These are phyloP conservation scores for Morella rubra DNA, from an alignment of 306 rosid species.

Conservation along the genomic window DNA sequence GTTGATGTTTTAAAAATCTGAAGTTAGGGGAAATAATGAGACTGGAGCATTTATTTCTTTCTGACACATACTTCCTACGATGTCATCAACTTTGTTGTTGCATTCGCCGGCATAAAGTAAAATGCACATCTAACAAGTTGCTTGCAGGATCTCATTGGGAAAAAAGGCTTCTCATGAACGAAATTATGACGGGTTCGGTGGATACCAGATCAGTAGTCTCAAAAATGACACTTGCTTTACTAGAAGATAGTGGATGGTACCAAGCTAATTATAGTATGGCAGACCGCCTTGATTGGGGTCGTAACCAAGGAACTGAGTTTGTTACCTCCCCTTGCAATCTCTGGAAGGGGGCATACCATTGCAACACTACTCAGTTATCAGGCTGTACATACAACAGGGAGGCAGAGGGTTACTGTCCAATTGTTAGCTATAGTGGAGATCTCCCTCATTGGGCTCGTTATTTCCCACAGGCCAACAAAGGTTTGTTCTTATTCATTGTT, in stretches of 20 bases:
- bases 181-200: slow-evolving; percentile 98
- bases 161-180: slow-evolving; percentile 96
- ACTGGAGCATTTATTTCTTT: neutral
- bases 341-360: slow-evolving; percentile 97
- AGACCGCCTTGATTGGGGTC: slow-evolving; percentile 97
- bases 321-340: slow-evolving; percentile 83
- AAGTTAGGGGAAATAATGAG: neutral
- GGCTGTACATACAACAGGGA: slow-evolving; percentile 98
- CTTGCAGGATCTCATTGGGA: slow-evolving; percentile 96
- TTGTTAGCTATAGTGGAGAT: slow-evolving; percentile 79
- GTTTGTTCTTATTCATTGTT: slow-evolving; percentile 35
- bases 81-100: slow-evolving; percentile 3
- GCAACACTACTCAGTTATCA: slow-evolving; percentile 88
- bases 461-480: slow-evolving; percentile 90
- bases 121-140: slow-evolving; percentile 10
- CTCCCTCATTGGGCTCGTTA: slow-evolving; percentile 97
- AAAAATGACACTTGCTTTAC: slow-evolving; percentile 90
- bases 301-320: slow-evolving; percentile 88
- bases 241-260: slow-evolving; percentile 99
- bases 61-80: neutral
- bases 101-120: slow-evolving; percentile 1
- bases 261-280: slow-evolving; percentile 98
- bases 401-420: slow-evolving; percentile 99
- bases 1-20: neutral
- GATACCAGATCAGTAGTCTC: slow-evolving; percentile 99